Conservation (phyloP, 257 asterid genomes). For the Agastache rugosa region DNA sequence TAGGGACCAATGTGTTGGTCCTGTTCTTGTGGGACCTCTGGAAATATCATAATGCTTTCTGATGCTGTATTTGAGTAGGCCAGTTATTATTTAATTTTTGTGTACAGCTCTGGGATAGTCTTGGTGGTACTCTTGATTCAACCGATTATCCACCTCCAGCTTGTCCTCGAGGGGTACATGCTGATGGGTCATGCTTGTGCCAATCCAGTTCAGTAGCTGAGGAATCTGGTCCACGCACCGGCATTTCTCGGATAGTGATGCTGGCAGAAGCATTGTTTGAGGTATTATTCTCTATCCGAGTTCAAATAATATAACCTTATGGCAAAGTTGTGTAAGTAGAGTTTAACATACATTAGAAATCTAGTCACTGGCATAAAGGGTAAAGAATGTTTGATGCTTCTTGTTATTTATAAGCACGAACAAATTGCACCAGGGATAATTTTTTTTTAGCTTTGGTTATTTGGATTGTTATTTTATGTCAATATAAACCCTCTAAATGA, state of each 20-base stretch:
- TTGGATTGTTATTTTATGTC: background rate
- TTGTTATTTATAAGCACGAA: slow-evolving; percentile 10
- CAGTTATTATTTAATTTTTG: slow-evolving; percentile 6
- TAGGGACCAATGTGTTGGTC: slow-evolving; percentile 38
- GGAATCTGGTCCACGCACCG: slow-evolving; percentile 74
- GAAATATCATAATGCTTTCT: slow-evolving; percentile 15
- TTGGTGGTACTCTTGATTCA: slow-evolving; percentile 56
- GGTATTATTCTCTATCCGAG: slow-evolving; percentile 50
- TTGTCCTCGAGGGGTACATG: slow-evolving; percentile 83
- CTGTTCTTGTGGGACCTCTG: slow-evolving; percentile 13
- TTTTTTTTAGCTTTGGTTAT: background rate
- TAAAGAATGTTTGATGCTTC: background rate
- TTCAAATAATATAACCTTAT: background rate
- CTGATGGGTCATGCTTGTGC: slow-evolving; percentile 79
- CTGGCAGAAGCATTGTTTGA: slow-evolving; percentile 96
- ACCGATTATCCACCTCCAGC: slow-evolving; percentile 49
- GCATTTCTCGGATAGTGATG: slow-evolving; percentile 87
- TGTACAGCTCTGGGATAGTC: slow-evolving; percentile 77
- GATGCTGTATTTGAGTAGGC: background rate
- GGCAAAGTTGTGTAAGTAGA: slow-evolving; percentile 1
- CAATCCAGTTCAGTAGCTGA: slow-evolving; percentile 59
- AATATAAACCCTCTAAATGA: background rate
- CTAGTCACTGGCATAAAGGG: slow-evolving; percentile 5
- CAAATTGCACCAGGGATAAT: background rate
- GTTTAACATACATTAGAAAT: slow-evolving; percentile 2